Conservation (phyloP, 768 basidiomycete species). For the Lactarius hengduanensis region DNA sequence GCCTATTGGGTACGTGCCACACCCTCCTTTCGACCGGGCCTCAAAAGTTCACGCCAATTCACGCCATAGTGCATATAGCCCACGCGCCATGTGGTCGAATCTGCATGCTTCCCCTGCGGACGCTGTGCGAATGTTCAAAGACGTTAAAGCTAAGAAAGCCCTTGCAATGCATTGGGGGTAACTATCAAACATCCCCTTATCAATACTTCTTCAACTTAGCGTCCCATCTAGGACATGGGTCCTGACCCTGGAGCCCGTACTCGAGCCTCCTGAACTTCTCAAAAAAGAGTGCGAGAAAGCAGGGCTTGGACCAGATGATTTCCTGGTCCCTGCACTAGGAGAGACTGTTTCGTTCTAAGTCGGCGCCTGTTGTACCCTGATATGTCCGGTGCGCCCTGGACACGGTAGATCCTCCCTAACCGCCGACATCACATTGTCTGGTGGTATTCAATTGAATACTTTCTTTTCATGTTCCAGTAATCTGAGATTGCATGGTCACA, state of each 20-base stretch:
- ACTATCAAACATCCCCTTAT: slow-evolving; percentile 24
- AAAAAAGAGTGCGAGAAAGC: slow-evolving; percentile 50
- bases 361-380: not conserved
- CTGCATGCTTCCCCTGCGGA: slow-evolving; percentile 68
- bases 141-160: slow-evolving; percentile 56
- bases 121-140: slow-evolving; percentile 63
- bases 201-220: slow-evolving; percentile 1
- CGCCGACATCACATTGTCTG: not conserved
- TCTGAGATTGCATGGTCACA: not conserved
- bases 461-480: not conserved
- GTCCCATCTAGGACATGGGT: slow-evolving; percentile 46
- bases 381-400: not conserved
- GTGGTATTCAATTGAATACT: not conserved
- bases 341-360: slow-evolving; percentile 46
- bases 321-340: slow-evolving; percentile 58
- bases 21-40: not conserved
- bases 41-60: slow-evolving; percentile 12
- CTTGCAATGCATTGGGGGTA: slow-evolving; percentile 74
- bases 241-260: slow-evolving; percentile 52
- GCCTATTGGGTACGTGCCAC: slow-evolving; percentile 58
- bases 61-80: slow-evolving; percentile 54
- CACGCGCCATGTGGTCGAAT: slow-evolving; percentile 54
- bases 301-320: slow-evolving; percentile 53
- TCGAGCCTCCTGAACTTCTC: slow-evolving; percentile 58
- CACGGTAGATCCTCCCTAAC: not conserved